phyloP scores from a whole-genome alignment of 108 stramenopile species.

The Ochromonas danica region DNA sequence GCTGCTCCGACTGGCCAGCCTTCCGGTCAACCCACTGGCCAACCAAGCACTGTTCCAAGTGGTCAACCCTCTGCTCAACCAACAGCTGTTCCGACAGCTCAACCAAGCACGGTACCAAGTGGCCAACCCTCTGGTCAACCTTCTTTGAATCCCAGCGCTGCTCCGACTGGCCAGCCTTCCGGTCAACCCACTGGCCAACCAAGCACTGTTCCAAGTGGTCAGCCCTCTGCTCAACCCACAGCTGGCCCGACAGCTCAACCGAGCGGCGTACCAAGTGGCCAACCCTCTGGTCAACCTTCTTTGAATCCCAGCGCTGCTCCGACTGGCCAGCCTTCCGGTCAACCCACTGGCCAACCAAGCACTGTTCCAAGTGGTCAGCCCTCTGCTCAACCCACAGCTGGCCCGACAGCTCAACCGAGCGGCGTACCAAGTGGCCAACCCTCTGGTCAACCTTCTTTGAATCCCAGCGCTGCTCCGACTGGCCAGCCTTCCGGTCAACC shows the following conservation, averaged over 20 bases:
- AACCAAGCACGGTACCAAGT: neutral
- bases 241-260: conserved; percentile 21
- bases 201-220: neutral
- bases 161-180: neutral
- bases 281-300: neutral
- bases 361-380: neutral
- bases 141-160: neutral
- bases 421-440: neutral
- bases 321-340: neutral
- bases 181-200: neutral
- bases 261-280: neutral
- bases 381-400: neutral
- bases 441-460: neutral
- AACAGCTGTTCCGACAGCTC: neutral
- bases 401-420: neutral
- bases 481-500: neutral
- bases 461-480: neutral
- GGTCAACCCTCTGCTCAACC: conserved; percentile 7
- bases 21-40: neutral
- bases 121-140: neutral
- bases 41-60: neutral
- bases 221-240: conserved; percentile 9
- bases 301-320: neutral
- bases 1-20: neutral
- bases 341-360: neutral